Base-by-base conservation (phyloP, 2,329 filamentous ascomycete species). In the Cyphellophora europaea region DNA sequence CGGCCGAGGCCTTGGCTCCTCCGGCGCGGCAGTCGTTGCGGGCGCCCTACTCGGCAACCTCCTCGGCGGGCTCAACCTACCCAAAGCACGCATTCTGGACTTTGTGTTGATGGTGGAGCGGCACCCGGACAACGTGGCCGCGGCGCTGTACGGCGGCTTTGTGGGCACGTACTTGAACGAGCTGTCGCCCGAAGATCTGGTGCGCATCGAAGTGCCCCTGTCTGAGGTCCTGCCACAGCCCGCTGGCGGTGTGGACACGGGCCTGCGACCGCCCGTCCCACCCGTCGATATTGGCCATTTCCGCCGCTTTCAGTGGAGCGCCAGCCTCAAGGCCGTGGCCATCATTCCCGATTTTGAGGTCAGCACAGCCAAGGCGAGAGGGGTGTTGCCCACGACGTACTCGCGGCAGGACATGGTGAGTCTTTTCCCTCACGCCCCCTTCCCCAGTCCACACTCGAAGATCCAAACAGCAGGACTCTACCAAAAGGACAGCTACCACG, bases 321-420 rank as follows among this genome's bases (percentile, higher is more conserved):
- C 79, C 45, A 85, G 93, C 59, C 94, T 98, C 69, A 96, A 95
- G 68, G 89, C 88, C 43, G 81, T 98, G 46, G 87, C 88, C 47
- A 89, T 98, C 51, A 94, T 98, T 42, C 91, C 91, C 6, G 76
- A 94, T 50, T 98, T 96, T 54, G 84, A 94, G 57, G 88, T 96
- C 18, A 77, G 87, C n/a, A 98, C 91, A 1, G 87, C 89, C 41
- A 83, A 86, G 54, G 89, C 91, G 4, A 77, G 91, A 53, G 77
- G 79, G 38, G 89, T 94, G 13, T 67, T 98, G 19, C 91, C 91
- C 2, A 73, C 75, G 29, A 67, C 73, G 37, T 98, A 96, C 56
- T 72, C 79, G 12, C 74, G 86, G 44, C 73, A 77, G 36, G 89
- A 95, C 58, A 81, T 93, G 54, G 85, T 93, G 65, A 53, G 76